Percentiles rank a stretch among this genome's conserved stretches.
phyloP scores from a whole-genome alignment of 805 yeast genomes.

The Danielozyma ontarioensis region DNA sequence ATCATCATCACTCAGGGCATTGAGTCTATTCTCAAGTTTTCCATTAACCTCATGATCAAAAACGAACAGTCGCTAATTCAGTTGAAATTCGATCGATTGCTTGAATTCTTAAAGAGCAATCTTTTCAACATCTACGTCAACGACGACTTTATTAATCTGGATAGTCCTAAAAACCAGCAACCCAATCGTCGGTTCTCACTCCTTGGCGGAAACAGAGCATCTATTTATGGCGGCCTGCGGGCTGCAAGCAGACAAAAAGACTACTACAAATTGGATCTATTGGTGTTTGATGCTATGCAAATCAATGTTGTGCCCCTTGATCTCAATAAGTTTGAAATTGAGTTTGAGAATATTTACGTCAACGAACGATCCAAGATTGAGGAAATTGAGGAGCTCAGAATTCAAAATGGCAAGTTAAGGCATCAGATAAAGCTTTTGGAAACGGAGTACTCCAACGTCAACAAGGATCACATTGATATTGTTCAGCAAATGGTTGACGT shows the following conservation, averaged over 20 bases:
- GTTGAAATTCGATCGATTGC: conserved; percentile 68
- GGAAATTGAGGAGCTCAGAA: conserved; percentile 54
- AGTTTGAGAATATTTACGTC: conserved; percentile 68
- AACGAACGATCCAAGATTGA: conserved; percentile 60
- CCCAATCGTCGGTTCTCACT: conserved; percentile 19
- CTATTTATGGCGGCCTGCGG: conserved; percentile 5
- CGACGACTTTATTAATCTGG: conserved; percentile 24
- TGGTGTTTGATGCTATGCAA: conserved; percentile 74
- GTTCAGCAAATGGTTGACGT: conserved; percentile 85
- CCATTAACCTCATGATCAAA: conserved; percentile 70
- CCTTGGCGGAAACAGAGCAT: conserved; percentile 16
- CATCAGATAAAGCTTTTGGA: conserved; percentile 72
- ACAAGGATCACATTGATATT: conserved; percentile 77
- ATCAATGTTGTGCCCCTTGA: conserved; percentile 70
- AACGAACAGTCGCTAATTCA: conserved; percentile 56
- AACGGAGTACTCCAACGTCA: conserved; percentile 59
- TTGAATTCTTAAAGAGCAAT: conserved; percentile 73
- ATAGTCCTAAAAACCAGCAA: conserved; percentile 6
- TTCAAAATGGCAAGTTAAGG: conserved; percentile 66
- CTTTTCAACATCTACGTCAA: conserved; percentile 67
- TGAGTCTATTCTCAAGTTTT: conserved; percentile 80
- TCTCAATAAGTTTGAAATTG: conserved; percentile 64
- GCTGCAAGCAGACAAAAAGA: conserved; percentile 2
- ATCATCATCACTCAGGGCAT: conserved; percentile 86
- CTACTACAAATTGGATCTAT: conserved; percentile 61